A percentile compares a stretch with the other conserved stretches of the same genome.
These are phyloP conservation scores for Pseudozyma thailandica DNA, from an alignment of 1,284 basidiomycete genomes.

Conservation along the genomic window DNA sequence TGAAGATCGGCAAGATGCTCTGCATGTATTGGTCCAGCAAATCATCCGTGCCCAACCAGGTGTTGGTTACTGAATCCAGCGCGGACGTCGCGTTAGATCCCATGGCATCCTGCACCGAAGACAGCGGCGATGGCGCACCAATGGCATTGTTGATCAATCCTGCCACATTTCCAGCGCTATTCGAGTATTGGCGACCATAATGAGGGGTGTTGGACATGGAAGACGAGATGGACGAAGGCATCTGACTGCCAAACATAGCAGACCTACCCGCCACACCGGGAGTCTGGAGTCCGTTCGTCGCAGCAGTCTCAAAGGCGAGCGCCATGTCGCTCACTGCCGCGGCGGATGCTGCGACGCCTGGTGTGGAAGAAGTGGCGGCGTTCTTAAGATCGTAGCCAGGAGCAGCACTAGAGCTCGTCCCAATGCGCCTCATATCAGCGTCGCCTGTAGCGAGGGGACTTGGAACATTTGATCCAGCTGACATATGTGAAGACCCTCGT, in stretches of 20 bases:
- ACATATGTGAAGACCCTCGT: constrained; percentile 37
- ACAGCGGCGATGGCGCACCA: constrained; percentile 18
- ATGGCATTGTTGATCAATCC: constrained; percentile 15
- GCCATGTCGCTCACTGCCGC: constrained; percentile 45
- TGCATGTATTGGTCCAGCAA: constrained; percentile 49
- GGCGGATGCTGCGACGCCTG: neutral
- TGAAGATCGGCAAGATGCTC: constrained; percentile 49
- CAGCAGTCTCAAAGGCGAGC: constrained; percentile 42
- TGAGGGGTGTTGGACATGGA: constrained; percentile 9
- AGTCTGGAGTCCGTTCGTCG: constrained; percentile 25
- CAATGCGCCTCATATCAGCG: constrained; percentile 14
- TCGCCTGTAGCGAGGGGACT: constrained; percentile 23
- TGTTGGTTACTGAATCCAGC: constrained; percentile 31
- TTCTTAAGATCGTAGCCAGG: constrained; percentile 15
- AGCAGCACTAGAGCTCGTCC: neutral
- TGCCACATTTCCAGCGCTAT: constrained; percentile 2
- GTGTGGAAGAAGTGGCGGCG: constrained; percentile 1
- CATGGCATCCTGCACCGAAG: constrained; percentile 18
- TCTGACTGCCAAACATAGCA: constrained; percentile 11
- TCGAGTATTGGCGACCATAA: constrained; percentile 7
- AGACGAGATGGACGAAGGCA: constrained; percentile 6
- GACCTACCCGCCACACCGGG: constrained; percentile 19
- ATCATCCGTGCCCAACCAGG: constrained; percentile 47
- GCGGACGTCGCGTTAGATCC: constrained; percentile 7
- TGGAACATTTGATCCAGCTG: constrained; percentile 25